These are phyloP conservation scores for Penicillium fimorum DNA, from an alignment of 495 filamentous ascomycete species.

Conservation along the genomic window DNA sequence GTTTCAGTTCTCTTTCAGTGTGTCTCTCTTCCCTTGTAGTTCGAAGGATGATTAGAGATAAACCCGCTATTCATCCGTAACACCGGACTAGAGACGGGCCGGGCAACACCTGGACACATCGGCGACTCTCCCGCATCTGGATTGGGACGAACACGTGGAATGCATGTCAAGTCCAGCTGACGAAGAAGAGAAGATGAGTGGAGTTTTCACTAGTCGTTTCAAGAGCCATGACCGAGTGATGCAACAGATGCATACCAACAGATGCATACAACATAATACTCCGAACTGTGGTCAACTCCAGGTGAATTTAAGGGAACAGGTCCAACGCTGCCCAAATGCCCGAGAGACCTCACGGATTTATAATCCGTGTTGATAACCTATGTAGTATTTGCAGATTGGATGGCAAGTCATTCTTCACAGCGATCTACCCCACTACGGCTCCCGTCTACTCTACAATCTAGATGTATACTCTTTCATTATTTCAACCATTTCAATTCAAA, in stretches of 20 bases:
- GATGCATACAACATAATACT: too few relatives aligned
- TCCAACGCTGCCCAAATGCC: too few relatives aligned
- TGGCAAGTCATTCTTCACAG: background rate
- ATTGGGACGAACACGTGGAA: background rate
- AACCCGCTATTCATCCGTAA: too few relatives aligned
- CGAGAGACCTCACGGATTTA: background rate
- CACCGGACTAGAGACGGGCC: background rate
- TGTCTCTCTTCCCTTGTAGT: too few relatives aligned
- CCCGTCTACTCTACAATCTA: too few relatives aligned
- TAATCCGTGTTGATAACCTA: background rate
- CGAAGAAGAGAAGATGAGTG: too few relatives aligned
- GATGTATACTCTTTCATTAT: background rate
- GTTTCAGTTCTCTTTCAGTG: too few relatives aligned
- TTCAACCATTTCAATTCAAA: background rate
- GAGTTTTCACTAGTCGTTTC: too few relatives aligned
- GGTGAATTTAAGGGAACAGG: too few relatives aligned
- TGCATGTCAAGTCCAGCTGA: background rate
- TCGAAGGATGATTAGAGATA: too few relatives aligned
- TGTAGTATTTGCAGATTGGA: background rate
- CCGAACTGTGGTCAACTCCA: too few relatives aligned
- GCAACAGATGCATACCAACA: too few relatives aligned
- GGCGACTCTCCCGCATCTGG: background rate
- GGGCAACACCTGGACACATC: background rate
- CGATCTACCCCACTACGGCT: background rate
- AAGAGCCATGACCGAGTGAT: background rate